Evolutionary conservation across 2,329 filamentous ascomycete genomes (phyloP).

Genomic region (Aspergillus cejpii): DNA sequence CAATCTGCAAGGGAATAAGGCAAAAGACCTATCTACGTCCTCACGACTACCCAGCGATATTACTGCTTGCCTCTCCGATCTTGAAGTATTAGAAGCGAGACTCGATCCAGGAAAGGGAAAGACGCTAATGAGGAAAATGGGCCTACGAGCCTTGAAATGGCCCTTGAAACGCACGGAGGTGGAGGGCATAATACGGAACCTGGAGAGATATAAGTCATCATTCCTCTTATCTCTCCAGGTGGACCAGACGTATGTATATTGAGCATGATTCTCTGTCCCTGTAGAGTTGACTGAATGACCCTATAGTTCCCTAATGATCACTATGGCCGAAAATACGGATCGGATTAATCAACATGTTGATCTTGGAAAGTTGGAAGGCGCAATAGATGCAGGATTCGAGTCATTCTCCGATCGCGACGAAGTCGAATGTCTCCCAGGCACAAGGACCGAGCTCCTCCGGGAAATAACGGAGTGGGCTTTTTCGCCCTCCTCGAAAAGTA

Average conservation of each 20-base stretch:
- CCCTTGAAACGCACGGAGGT: constrained; percentile 25
- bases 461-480: constrained; percentile 20
- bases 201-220: constrained; percentile 21
- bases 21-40: constrained; percentile 6
- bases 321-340: constrained; percentile 1
- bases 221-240: constrained; percentile 23
- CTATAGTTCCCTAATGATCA: constrained; percentile 6
- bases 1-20: constrained; percentile 7
- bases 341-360: constrained; percentile 12
- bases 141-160: constrained; percentile 27
- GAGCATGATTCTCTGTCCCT: constrained; percentile 5
- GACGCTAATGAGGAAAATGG: constrained; percentile 17
- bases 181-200: constrained; percentile 11
- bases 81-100: constrained; percentile 9
- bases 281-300: constrained; percentile 3
- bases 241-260: constrained; percentile 24
- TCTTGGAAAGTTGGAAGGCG: constrained; percentile 12
- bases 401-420: constrained; percentile 11
- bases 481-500: constrained; percentile 12
- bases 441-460: constrained; percentile 15
- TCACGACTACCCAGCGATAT: constrained; percentile 9
- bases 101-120: constrained; percentile 2
- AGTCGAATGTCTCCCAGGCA: constrained; percentile 18
- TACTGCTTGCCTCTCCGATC: constrained; percentile 10
- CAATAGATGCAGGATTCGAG: constrained; percentile 16